Conservation (phyloP, 495 filamentous ascomycete species). For the Xylaria curta region DNA sequence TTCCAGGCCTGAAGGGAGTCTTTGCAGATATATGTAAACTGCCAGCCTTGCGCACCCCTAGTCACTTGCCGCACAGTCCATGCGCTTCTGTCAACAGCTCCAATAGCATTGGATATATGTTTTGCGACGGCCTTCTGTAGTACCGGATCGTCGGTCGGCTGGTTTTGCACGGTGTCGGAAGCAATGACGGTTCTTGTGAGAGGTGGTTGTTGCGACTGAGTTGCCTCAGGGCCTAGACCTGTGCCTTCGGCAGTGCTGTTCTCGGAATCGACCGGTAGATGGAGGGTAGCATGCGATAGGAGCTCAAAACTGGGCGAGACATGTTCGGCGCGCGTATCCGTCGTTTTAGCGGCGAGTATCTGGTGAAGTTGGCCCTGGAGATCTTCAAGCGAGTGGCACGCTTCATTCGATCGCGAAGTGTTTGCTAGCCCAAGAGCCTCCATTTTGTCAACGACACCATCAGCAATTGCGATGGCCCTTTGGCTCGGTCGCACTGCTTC, state of each 20-base stretch:
- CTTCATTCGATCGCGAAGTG: constrained; percentile 37
- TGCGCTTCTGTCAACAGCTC: constrained; percentile 47
- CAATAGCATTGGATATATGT: constrained; percentile 47
- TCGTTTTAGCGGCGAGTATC: constrained; percentile 42
- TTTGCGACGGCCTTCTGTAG: constrained; percentile 50
- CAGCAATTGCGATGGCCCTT: neutral
- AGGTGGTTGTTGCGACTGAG: constrained; percentile 33
- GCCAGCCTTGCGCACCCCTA: constrained; percentile 51
- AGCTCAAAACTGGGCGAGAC: constrained; percentile 48
- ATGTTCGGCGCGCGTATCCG: constrained; percentile 49
- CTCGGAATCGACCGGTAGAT: constrained; percentile 43
- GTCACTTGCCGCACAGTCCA: constrained; percentile 51
- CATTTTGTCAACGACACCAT: constrained; percentile 31
- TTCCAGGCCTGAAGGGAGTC: constrained; percentile 55
- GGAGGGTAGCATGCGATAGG: constrained; percentile 43
- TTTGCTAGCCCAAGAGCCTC: constrained; percentile 43
- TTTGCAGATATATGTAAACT: constrained; percentile 55
- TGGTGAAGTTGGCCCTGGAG: constrained; percentile 47
- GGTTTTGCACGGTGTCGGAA: constrained; percentile 50
- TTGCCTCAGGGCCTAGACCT: constrained; percentile 30
- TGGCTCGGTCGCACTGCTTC: neutral
- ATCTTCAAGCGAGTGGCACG: constrained; percentile 49
- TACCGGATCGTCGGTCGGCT: constrained; percentile 49
- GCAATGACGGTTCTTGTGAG: constrained; percentile 37
- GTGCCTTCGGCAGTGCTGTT: constrained; percentile 40